These are phyloP conservation scores for Eruca vesicaria DNA, from an alignment of 441 rosid genomes.

Conservation along the genomic window DNA sequence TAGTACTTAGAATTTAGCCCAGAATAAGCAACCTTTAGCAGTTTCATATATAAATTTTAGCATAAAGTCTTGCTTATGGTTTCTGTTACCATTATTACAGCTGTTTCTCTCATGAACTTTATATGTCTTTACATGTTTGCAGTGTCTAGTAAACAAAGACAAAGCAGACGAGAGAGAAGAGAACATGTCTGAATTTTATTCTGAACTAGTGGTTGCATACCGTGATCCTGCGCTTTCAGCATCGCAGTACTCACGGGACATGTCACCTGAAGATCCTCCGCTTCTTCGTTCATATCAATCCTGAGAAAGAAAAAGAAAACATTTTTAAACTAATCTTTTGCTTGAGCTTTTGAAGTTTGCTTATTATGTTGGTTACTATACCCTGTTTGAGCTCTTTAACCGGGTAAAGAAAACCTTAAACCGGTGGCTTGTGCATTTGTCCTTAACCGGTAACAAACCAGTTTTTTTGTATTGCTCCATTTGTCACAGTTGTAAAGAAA, in stretches of 20 bases:
- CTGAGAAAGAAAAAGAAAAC: neutral
- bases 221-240: conserved; percentile 67
- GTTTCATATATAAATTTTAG: neutral
- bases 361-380: neutral
- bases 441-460: conserved; percentile 5
- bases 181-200: conserved; percentile 55
- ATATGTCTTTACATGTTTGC: conserved; percentile 21
- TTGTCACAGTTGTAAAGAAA: neutral
- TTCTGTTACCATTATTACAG: conserved; percentile 5
- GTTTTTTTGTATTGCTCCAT: neutral
- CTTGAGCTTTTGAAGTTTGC: conserved; percentile 12
- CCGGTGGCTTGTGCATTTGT: conserved; percentile 15
- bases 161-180: conserved; percentile 59
- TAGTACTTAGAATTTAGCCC: neutral
- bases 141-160: conserved; percentile 82
- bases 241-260: conserved; percentile 40
- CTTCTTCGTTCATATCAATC: conserved; percentile 38
- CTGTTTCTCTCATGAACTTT: neutral
- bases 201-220: conserved; percentile 60
- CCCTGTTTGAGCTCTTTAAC: neutral
- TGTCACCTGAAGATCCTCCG: conserved; percentile 42
- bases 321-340: neutral
- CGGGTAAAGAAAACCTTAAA: neutral
- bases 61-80: neutral
- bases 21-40: neutral